Evolutionary conservation across 1,284 basidiomycete genomes (phyloP), one percentile per base, ranked within the genome.

Genomic region (Cutaneotrichosporon sp.): DNA sequence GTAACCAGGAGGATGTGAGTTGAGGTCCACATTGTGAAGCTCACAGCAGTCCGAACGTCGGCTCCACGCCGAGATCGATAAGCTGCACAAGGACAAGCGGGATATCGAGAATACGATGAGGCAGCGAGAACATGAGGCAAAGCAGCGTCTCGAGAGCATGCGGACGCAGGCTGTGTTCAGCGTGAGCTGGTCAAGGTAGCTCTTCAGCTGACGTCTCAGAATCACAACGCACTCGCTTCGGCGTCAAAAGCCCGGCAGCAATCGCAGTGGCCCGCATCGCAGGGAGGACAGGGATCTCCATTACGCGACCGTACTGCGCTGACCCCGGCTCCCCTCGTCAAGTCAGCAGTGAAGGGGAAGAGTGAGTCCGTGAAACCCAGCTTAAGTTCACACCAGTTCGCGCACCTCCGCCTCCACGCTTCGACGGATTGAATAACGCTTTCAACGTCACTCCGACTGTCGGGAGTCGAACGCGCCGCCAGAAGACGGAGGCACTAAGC

Each of bases 71-170:
- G 52, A 64, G 34, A 51, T 71, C 4, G 59, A 54, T 17, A 53
- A 52, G 47, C 46, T 66, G 6, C 49, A 54, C 35, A 25, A 46
- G 6, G 34, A 59, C 16, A 48, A 65, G 3, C 56, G 57, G 0
- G 63, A 70, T 17, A 61, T 66, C 53, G 65, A 68, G 29, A 46
- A 29, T n/a, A 54, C 61, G 29, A 57, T 68, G 31, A 57, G 60
- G 14, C 57, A 61, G 9, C 60, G 54, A 19, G 69, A 68, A 34
- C 54, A 49, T n/a, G 67, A 70, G 26, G 51, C 53, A 3, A 59
- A 54, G 33, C 54, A 63, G 24, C 52, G 86, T 33, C 33, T 73
- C 10, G 69, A 73, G 42, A 70, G 62, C 50, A 57, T 70, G 24
- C 65, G 64, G 43, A 67, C 63, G 43, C 69, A 73, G 51, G 69